These are phyloP conservation scores for Colletotrichum tropicicola DNA, from an alignment of 2,329 filamentous ascomycete species.

Conservation along the genomic window DNA sequence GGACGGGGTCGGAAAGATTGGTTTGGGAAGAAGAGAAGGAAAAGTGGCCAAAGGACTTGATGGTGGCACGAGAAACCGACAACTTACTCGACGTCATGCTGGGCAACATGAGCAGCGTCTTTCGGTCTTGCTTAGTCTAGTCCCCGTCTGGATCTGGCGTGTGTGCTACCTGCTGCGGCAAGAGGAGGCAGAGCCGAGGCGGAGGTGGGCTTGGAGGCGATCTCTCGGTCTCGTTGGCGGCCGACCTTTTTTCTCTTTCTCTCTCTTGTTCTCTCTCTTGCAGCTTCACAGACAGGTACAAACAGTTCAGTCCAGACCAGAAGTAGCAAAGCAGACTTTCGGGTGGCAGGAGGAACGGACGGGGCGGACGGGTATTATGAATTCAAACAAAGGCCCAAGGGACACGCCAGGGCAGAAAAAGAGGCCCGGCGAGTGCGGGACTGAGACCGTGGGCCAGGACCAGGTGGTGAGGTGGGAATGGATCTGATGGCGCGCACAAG, in stretches of 20 bases:
- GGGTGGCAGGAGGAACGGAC: constrained; percentile 14
- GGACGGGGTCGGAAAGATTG: constrained; percentile 22
- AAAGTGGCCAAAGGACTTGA: constrained; percentile 45
- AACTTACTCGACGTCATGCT: constrained; percentile 58
- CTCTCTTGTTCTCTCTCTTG: neutral
- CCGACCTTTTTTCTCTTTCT: neutral
- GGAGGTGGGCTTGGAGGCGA: neutral
- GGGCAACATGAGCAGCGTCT: constrained; percentile 38
- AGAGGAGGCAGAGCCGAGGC: neutral
- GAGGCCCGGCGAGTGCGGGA: constrained; percentile 21
- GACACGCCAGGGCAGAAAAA: neutral
- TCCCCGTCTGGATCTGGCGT: constrained; percentile 19
- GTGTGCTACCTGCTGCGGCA: constrained; percentile 13
- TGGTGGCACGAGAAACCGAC: constrained; percentile 41
- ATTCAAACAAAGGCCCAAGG: constrained; percentile 18
- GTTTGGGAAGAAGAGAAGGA: constrained; percentile 39
- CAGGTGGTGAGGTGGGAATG: constrained; percentile 12
- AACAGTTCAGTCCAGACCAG: constrained; percentile 20
- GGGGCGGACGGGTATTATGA: constrained; percentile 27
- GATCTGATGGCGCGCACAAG: constrained; percentile 23
- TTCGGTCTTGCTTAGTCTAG: constrained; percentile 23
- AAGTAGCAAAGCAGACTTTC: constrained; percentile 21
- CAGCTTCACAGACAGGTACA: constrained; percentile 4
- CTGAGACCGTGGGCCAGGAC: constrained; percentile 20
- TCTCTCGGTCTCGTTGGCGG: neutral